These are phyloP conservation scores for Furcasterigmium furcatum DNA, from an alignment of 2,329 filamentous ascomycete species.

Conservation along the genomic window DNA sequence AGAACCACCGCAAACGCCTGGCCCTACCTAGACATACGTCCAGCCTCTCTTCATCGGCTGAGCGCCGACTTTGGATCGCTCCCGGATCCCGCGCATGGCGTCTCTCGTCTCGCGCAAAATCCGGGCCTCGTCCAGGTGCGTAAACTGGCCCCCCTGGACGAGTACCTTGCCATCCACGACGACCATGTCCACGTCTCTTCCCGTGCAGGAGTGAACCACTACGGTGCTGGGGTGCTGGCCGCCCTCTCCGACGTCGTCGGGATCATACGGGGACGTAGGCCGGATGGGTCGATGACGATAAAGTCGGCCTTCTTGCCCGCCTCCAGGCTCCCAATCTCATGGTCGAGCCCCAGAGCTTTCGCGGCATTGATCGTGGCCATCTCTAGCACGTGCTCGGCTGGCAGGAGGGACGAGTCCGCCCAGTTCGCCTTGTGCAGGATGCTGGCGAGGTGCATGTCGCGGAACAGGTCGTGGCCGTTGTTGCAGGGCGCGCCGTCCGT, in stretches of 20 bases:
- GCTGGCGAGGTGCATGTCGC: slow-evolving; percentile 48
- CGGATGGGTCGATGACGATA: slow-evolving; percentile 20
- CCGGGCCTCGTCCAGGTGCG: neutral
- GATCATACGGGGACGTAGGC: neutral
- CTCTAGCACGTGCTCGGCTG: slow-evolving; percentile 35
- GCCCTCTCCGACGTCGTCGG: neutral
- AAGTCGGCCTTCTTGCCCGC: slow-evolving; percentile 41
- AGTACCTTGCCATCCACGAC: neutral
- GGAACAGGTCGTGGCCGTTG: slow-evolving; percentile 47
- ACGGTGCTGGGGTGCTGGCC: neutral
- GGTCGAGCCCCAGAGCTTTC: slow-evolving; percentile 38
- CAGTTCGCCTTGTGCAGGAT: slow-evolving; percentile 43
- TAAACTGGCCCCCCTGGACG: neutral
- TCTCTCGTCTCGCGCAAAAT: no score
- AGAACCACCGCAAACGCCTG: no score
- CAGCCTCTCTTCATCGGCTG: no score
- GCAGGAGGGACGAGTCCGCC: slow-evolving; percentile 36
- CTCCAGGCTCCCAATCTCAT: slow-evolving; percentile 33
- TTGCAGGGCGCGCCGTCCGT: slow-evolving; percentile 52
- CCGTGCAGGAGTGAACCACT: neutral
- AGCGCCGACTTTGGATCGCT: no score
- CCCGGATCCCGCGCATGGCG: no score
- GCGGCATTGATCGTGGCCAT: slow-evolving; percentile 49
- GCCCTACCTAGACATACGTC: no score
- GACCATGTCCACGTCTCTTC: neutral